Base-by-base conservation (phyloP, 768 basidiomycete species). In the Cubamyces lactineus region DNA sequence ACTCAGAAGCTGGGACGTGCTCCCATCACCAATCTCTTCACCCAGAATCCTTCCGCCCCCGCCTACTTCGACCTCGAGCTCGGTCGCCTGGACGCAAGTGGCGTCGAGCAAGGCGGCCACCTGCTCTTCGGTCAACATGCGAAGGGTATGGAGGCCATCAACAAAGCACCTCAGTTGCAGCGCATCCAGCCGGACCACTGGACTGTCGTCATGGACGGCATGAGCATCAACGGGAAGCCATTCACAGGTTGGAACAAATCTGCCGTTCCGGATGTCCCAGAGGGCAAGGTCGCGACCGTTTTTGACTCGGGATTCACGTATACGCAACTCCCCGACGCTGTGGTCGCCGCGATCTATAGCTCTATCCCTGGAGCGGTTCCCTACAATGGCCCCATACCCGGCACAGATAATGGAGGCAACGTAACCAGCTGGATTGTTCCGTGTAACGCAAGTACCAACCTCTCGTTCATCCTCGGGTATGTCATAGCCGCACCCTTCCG, bases 191-290 rank as follows among this genome's bases (percentile, higher is more conserved):
- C 17, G 19, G 3, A 23, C 16, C 55, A 57, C 7, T 76, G 75
- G 74, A 70, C 72, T 28, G 62, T 69, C 11, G 50, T 67, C n/a
- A 54, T 73, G 66, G 73, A 73, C 64, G 63, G 61, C 28, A 68
- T 72, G 65, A 81, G 87, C 52, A 78, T 89, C 15, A 86, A 86
- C 53, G 77, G 78, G 28, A 77, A 79, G 39, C 80, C 80, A 40
- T 74, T 81, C 51, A 40, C 46, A 6, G 70, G 79, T 34, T 86
- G 89, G 24, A 83, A 67, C 53, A 23, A 53, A 57, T 67, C 68
- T 23, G 50, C 38, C 23, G 67, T 69, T 8, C 34, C 51, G 1
- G 66, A 55, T 2, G 53, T 57, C 6, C 66, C 67, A 11, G 46
- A 61, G 17, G 69, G 70, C 17, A 57, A 68, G 53, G 54, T 63